phyloP scores from a whole-genome alignment of 2,329 filamentous ascomycete species.

The Ascosphaera apis region DNA sequence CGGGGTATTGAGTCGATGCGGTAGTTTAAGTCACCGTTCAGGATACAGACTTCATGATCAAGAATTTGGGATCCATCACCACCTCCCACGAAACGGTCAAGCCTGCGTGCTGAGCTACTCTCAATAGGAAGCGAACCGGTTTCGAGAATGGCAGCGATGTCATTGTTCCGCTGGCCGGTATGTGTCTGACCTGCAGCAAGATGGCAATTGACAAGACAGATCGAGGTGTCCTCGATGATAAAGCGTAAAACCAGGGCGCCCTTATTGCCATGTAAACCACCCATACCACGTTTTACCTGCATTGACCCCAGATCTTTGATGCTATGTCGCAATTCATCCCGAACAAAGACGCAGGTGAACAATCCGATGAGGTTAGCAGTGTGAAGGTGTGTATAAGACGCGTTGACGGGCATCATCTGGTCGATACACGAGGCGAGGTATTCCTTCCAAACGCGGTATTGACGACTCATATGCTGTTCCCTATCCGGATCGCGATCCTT shows the following conservation, averaged over 20 bases:
- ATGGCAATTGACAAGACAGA: slow-evolving; percentile 97
- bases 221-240: slow-evolving; percentile 71
- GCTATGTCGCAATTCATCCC: slow-evolving; percentile 49
- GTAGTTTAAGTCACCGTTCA: slow-evolving; percentile 95
- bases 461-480: slow-evolving; percentile 81
- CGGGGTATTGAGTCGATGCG: slow-evolving; percentile 94
- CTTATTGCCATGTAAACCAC: slow-evolving; percentile 88
- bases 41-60: slow-evolving; percentile 89
- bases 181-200: slow-evolving; percentile 81
- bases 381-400: slow-evolving; percentile 67
- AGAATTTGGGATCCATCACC: slow-evolving; percentile 87
- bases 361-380: slow-evolving; percentile 78
- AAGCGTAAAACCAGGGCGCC: slow-evolving; percentile 85
- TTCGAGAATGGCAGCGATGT: slow-evolving; percentile 76
- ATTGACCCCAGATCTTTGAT: slow-evolving; percentile 57
- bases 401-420: slow-evolving; percentile 53
- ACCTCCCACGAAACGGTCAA: slow-evolving; percentile 69
- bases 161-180: slow-evolving; percentile 75
- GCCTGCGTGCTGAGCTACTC: slow-evolving; percentile 39
- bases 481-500: slow-evolving; percentile 49
- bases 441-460: slow-evolving; percentile 91
- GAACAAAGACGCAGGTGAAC: slow-evolving; percentile 91
- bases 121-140: slow-evolving; percentile 50
- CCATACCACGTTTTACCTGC: slow-evolving; percentile 91
- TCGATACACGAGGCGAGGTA: slow-evolving; percentile 64